Base-by-base conservation (phyloP, 441 rosid genomes). In the Macaranga tanarius region DNA sequence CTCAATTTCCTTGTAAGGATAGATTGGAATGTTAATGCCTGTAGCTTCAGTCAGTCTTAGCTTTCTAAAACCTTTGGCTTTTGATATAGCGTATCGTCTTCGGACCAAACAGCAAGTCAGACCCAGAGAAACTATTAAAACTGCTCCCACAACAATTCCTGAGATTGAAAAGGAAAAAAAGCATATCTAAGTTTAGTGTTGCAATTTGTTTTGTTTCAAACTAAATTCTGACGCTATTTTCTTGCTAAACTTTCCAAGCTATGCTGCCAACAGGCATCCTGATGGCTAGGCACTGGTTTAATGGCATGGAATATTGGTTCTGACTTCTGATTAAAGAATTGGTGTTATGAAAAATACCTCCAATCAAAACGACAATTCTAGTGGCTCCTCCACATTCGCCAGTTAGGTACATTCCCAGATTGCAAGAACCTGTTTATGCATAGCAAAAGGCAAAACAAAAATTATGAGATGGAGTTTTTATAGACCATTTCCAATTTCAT, bases 1-100 rank as follows among this genome's bases (percentile, higher is more conserved):
- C 71, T 87, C 94, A 8, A 95, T 87, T 76, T 91, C 97, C 64
- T 80, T 91, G 85, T 88, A 89, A 10, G 87, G 82, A 74, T 88
- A 92, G 59, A 90, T 75, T 10, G 94, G 92, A 31, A 95, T 86
- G 82, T 81, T 81, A 69, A 82, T 79, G 10, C 87, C 91, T 16
- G 84, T 77, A 56, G 94, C 86, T 84, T 86, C 85, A 3, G 78
- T 76, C 2, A 92, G 59, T 38, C 83, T 83, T 71, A 82, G 86
- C n/a, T 79, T 91, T 23, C 74, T 72, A 23, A 59, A 82, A 31
- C 80, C 76, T 38, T 63, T 72, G 67, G 81, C 77, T 76, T 78
- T 84, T n/a, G 83, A 68, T 45, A 51, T 11, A 76, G 75, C 67
- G 26, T 5, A 20, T 10, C 81, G 82, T 28, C 83, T 76, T 52